These are phyloP conservation scores for Xylariaceae sp. DNA, from an alignment of 2,329 filamentous ascomycete species.

Conservation along the genomic window DNA sequence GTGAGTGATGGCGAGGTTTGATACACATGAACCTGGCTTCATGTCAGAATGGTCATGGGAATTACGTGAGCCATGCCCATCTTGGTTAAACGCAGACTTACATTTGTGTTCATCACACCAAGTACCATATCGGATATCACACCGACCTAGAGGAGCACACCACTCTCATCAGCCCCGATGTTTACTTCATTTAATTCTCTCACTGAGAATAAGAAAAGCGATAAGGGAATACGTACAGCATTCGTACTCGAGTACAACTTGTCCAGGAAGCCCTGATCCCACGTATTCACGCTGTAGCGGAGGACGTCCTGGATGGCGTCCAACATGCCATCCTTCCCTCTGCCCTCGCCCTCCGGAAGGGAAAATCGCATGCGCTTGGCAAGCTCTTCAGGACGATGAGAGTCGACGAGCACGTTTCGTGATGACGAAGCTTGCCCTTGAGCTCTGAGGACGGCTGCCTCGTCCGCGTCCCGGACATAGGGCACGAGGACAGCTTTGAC, in stretches of 20 bases:
- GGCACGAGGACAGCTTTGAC: slow-evolving; percentile 64
- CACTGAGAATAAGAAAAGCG: not conserved
- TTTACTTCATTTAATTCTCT: not conserved
- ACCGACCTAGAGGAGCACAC: slow-evolving; percentile 54
- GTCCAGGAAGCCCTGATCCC: slow-evolving; percentile 93
- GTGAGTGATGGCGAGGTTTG: slow-evolving; percentile 87
- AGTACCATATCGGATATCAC: slow-evolving; percentile 80
- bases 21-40: slow-evolving; percentile 71
- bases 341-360: slow-evolving; percentile 51
- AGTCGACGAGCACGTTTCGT: slow-evolving; percentile 59
- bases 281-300: slow-evolving; percentile 92
- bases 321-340: slow-evolving; percentile 68
- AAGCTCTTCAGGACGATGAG: slow-evolving; percentile 54
- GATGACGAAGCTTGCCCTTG: slow-evolving; percentile 41
- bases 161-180: not conserved
- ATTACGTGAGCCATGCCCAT: not conserved
- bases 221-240: slow-evolving; percentile 48
- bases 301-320: slow-evolving; percentile 66
- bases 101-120: slow-evolving; percentile 84
- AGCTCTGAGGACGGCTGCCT: slow-evolving; percentile 49
- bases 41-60: slow-evolving; percentile 6
- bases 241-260: slow-evolving; percentile 92
- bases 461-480: slow-evolving; percentile 66
- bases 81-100: slow-evolving; percentile 34
- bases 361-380: slow-evolving; percentile 51